Conservation (phyloP, 164 flowering plant genomes). For the Platanus orientalis region DNA sequence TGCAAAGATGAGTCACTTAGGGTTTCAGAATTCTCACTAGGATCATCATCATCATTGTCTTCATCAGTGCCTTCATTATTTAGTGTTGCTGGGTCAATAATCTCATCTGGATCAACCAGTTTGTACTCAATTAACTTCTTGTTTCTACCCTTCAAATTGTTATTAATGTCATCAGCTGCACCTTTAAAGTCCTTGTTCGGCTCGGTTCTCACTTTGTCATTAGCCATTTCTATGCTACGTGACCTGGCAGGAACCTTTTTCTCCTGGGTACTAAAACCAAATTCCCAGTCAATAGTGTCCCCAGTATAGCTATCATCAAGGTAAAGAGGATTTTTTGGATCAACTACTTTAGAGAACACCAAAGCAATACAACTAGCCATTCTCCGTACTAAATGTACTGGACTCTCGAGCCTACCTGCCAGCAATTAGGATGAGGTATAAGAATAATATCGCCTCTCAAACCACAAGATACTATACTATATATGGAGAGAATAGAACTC, state of each 20-base stretch:
- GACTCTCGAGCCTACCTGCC: conserved; percentile 90
- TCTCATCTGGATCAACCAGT: conserved; percentile 75
- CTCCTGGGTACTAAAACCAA: conserved; percentile 36
- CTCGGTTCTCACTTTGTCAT: conserved; percentile 16
- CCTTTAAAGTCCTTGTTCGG: conserved; percentile 19
- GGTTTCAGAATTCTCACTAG: conserved; percentile 59
- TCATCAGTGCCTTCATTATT: conserved; percentile 40
- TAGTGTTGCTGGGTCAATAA: conserved; percentile 72
- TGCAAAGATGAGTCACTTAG: conserved; percentile 74
- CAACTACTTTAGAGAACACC: conserved; percentile 80
- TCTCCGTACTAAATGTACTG: conserved; percentile 59
- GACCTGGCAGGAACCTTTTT: conserved; percentile 16
- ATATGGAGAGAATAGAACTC: conserved; percentile 13
- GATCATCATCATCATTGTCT: conserved; percentile 40
- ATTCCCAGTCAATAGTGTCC: conserved; percentile 84
- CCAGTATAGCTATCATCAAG: conserved; percentile 77
- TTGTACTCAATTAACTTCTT: conserved; percentile 32
- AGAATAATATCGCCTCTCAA: conserved; percentile 7
- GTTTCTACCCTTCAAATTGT: conserved; percentile 21
- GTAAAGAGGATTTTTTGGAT: conserved; percentile 87
- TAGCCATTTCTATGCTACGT: conserved; percentile 10
- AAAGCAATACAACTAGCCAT: conserved; percentile 89
- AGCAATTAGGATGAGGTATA: conserved; percentile 18
- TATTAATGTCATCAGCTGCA: conserved; percentile 15
- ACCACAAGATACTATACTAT: conserved; percentile 5